Evolutionary conservation across 2,329 filamentous ascomycete species (phyloP).

Genomic region (Phialophora verrucosa): DNA sequence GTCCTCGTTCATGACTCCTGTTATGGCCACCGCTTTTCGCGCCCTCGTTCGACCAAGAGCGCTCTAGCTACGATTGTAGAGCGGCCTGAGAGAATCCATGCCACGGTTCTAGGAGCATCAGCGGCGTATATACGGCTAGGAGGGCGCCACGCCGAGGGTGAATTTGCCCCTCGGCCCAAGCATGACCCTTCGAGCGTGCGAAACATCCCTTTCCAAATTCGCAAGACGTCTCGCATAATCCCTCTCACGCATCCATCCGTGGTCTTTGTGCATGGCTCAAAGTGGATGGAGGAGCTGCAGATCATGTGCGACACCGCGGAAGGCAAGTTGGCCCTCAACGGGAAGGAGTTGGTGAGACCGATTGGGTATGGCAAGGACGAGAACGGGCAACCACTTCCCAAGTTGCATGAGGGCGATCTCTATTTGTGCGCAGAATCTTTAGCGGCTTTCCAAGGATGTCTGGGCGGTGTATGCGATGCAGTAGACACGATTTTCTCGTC

Average conservation of each 20-base stretch:
- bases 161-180: slow-evolving; percentile 67
- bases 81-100: slow-evolving; percentile 86
- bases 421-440: slow-evolving; percentile 88
- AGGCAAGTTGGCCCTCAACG: slow-evolving; percentile 74
- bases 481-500: slow-evolving; percentile 80
- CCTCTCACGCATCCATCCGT: slow-evolving; percentile 76
- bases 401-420: slow-evolving; percentile 85
- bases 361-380: slow-evolving; percentile 47
- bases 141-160: slow-evolving; percentile 71
- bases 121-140: slow-evolving; percentile 91
- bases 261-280: slow-evolving; percentile 85
- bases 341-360: slow-evolving; percentile 77
- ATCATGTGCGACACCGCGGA: slow-evolving; percentile 83
- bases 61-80: slow-evolving; percentile 85
- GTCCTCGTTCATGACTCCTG: slow-evolving; percentile 92
- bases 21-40: slow-evolving; percentile 90
- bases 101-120: slow-evolving; percentile 79
- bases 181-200: slow-evolving; percentile 26
- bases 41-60: slow-evolving; percentile 75
- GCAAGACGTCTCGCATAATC: slow-evolving; percentile 75
- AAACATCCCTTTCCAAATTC: slow-evolving; percentile 74
- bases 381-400: slow-evolving; percentile 50
- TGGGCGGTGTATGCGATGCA: slow-evolving; percentile 92
- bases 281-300: slow-evolving; percentile 93
- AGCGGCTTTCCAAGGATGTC: slow-evolving; percentile 83